phyloP scores from a whole-genome alignment of 2,329 filamentous ascomycete species.

The Falciphora oryzae region DNA sequence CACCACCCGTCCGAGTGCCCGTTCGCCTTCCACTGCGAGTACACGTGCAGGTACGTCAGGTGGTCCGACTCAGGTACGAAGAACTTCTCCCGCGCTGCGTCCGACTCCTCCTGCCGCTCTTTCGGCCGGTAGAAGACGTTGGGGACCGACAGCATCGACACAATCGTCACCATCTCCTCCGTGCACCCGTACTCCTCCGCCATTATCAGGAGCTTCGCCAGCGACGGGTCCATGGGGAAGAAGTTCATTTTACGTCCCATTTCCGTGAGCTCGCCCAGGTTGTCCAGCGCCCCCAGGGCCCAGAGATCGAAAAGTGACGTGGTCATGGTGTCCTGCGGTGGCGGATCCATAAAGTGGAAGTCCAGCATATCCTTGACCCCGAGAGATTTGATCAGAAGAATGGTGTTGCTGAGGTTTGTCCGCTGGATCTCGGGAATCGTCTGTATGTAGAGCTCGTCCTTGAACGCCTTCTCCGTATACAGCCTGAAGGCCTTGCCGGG shows the following conservation, averaged over 20 bases:
- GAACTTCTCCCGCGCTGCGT: conserved; percentile 93
- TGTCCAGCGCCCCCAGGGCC: conserved; percentile 90
- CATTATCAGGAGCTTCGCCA: conserved; percentile 92
- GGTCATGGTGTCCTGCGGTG: conserved; percentile 94
- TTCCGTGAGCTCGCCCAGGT: conserved; percentile 83
- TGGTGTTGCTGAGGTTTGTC: conserved; percentile 92
- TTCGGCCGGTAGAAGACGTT: conserved; percentile 96
- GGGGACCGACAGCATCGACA: conserved; percentile 95
- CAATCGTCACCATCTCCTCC: conserved; percentile 97
- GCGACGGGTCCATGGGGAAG: conserved; percentile 95
- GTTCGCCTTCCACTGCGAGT: conserved; percentile 90
- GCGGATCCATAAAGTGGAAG: conserved; percentile 99
- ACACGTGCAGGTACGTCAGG: conserved; percentile 90
- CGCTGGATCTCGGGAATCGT: conserved; percentile 97
- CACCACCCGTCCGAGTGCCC: conserved; percentile 90
- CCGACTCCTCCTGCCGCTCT: conserved; percentile 93
- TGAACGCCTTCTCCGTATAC: conserved; percentile 90
- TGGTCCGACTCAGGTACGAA: conserved; percentile 98
- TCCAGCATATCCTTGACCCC: conserved; percentile 91
- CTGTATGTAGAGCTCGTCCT: conserved; percentile 92
- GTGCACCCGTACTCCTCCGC: conserved; percentile 85
- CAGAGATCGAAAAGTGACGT: conserved; percentile 97
- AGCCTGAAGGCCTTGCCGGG: conserved; percentile 93
- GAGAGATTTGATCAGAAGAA: conserved; percentile 87
- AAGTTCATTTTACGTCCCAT: conserved; percentile 91